Percentiles rank a stretch among this genome's conserved stretches.
Evolutionary conservation across 805 yeast species (phyloP).

Genomic region (Gaillardinia entomophila): DNA sequence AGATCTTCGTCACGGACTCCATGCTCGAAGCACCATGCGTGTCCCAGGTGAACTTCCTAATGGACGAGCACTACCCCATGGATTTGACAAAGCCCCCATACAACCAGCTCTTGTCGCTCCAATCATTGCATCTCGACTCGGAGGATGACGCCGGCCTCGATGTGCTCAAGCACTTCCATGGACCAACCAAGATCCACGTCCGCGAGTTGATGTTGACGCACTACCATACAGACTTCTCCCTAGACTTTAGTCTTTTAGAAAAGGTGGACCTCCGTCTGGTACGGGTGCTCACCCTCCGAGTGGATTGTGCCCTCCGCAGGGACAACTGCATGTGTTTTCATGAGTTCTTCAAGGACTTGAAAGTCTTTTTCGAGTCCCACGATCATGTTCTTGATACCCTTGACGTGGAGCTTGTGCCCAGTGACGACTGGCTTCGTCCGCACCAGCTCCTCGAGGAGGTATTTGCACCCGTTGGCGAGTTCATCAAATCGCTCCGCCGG

Average conservation of each 20-base stretch:
- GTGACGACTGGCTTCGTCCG: slow-evolving; percentile 30
- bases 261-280: slow-evolving; percentile 21
- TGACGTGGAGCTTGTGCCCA: slow-evolving; percentile 26
- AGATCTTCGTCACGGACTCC: slow-evolving; percentile 20
- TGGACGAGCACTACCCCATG: slow-evolving; percentile 19
- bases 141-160: slow-evolving; percentile 25
- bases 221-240: slow-evolving; percentile 20
- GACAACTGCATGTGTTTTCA: slow-evolving; percentile 21
- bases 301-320: slow-evolving; percentile 26
- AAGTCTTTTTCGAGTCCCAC: too few relatives aligned
- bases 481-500: slow-evolving; percentile 18
- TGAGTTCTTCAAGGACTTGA: slow-evolving; percentile 21
- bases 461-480: slow-evolving; percentile 25
- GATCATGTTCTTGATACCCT: slow-evolving; percentile 18
- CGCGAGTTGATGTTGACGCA: slow-evolving; percentile 26
- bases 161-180: slow-evolving; percentile 15
- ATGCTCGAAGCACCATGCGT: slow-evolving; percentile 19
- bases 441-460: slow-evolving; percentile 24
- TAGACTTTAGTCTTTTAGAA: slow-evolving; percentile 14
- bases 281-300: slow-evolving; percentile 17
- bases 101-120: slow-evolving; percentile 16
- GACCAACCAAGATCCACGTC: slow-evolving; percentile 17
- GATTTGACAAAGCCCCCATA: slow-evolving; percentile 16
- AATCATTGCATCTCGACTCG: slow-evolving; percentile 27
- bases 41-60: slow-evolving; percentile 25